Conservation (phyloP, 805 yeast species). For the Candida schatavii region DNA sequence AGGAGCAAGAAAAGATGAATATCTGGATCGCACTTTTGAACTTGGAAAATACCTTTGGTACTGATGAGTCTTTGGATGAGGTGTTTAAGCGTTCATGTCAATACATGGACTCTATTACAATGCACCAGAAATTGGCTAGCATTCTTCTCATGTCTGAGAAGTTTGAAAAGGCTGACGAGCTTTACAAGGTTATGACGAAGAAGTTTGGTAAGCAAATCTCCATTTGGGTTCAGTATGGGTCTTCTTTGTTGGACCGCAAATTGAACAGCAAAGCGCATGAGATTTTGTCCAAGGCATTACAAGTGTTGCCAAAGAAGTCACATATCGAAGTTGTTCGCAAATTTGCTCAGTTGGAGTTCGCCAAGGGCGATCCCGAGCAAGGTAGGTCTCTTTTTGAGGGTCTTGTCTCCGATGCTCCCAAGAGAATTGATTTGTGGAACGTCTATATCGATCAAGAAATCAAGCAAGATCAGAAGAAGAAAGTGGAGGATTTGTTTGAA, state of each 20-base stretch:
- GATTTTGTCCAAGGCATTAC: conserved; percentile 71
- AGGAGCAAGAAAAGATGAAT: conserved; percentile 88
- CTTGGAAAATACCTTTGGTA: conserved; percentile 91
- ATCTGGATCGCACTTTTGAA: conserved; percentile 95
- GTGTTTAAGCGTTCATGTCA: conserved; percentile 82
- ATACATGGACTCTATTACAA: conserved; percentile 82
- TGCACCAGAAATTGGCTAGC: conserved; percentile 76
- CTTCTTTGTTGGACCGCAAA: conserved; percentile 63
- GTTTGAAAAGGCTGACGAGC: conserved; percentile 61
- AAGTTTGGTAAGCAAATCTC: conserved; percentile 67
- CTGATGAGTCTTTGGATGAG: conserved; percentile 75
- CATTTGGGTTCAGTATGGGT: conserved; percentile 82
- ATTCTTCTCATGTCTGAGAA: conserved; percentile 77
- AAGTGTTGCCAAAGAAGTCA: conserved; percentile 64
- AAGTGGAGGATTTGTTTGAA: conserved; percentile 78
- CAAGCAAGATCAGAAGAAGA: conserved; percentile 61
- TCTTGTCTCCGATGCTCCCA: conserved; percentile 81
- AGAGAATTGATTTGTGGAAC: conserved; percentile 91
- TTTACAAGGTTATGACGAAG: conserved; percentile 69
- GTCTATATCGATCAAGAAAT: conserved; percentile 93
- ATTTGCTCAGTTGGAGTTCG: conserved; percentile 85
- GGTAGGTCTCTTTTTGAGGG: conserved; percentile 96
- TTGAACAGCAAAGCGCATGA: conserved; percentile 62
- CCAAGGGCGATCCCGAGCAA: conserved; percentile 87
- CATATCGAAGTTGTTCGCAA: conserved; percentile 80